Evolutionary conservation across 768 basidiomycete genomes (phyloP), one percentile per base, ranked within the genome.

Genomic region (Fomitopsis pulvina): DNA sequence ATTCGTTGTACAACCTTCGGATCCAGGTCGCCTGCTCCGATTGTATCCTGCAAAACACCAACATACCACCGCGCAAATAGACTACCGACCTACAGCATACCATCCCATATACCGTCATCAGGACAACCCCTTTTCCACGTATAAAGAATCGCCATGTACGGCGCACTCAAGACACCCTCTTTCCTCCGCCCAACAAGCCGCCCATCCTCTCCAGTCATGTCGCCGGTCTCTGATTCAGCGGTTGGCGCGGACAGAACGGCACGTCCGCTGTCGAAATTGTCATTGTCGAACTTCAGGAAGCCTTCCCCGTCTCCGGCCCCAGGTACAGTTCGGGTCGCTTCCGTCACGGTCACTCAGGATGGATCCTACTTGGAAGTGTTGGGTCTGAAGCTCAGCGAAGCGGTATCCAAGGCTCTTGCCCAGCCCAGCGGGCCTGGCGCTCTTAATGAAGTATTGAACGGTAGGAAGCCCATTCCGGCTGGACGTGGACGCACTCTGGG

Each of bases 321-420:
- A 0, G 59, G 58, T 41, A 60, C 71, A 2, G 56, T 68, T 11
- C 69, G 73, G 4, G 62, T 72, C 3, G 20, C 52, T 2, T 39
- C 52, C 30, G 29, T 41, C 10, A 71, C 78, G 7, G 75, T 83
- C 27, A 67, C 83, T 26, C 87, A 87, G 56, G 87, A 90, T 64
- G 85, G 84, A 49, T 86, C 86, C 11, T 91, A 89, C 66, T 72
- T 90, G 47, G 84, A 89, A 62, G 78, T 81, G 51, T 77, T 91
- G 40, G 75, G 82, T 57, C 71, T 89, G 48, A 88, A 85, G 61
- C 71, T 92, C 40, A 88, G 83, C 60, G 89, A 92, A 65, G 87
- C 85, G 0, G 85, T 88, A 12, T 85, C 86, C 48, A 87, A 78
- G 66, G 83, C 87, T 2, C 71, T 91, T 44, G 72, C 77, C 20